These are phyloP conservation scores for Cryptococcus floricola DNA, from an alignment of 1,284 basidiomycete genomes.

Conservation along the genomic window DNA sequence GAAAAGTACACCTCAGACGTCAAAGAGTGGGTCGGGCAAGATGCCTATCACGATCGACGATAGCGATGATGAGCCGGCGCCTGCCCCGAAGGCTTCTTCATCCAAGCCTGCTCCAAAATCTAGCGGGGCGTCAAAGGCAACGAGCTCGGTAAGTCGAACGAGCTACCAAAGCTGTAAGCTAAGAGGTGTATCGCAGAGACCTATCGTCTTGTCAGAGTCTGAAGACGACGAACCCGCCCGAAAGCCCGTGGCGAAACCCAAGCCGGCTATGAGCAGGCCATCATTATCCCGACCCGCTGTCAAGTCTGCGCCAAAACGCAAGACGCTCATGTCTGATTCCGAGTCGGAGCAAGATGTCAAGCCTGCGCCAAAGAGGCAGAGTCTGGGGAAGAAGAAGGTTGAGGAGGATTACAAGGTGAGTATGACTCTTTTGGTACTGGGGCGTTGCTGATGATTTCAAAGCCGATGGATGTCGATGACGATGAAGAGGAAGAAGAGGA, in stretches of 20 bases:
- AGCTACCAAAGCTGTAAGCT: background rate
- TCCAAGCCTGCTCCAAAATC: conserved; percentile 3
- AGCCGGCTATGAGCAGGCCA: background rate
- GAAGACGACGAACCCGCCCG: conserved; percentile 3
- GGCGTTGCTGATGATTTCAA: background rate
- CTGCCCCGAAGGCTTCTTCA: conserved; percentile 14
- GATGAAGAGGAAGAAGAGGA: conserved; percentile 15
- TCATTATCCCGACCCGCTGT: background rate
- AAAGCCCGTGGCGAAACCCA: conserved; percentile 9
- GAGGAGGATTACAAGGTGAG: background rate
- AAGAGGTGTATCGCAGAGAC: conserved; percentile 2
- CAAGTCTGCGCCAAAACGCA: conserved; percentile 15
- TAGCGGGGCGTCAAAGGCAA: conserved; percentile 33
- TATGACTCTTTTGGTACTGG: background rate
- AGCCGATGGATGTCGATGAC: conserved; percentile 5
- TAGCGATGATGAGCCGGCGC: conserved; percentile 30
- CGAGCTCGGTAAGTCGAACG: conserved; percentile 15
- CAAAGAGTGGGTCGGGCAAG: conserved; percentile 23
- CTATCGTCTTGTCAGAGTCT: conserved; percentile 12
- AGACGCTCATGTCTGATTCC: conserved; percentile 8
- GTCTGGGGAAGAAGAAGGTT: conserved; percentile 11
- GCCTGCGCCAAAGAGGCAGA: conserved; percentile 41
- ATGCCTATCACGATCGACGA: conserved; percentile 37
- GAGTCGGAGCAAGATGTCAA: conserved; percentile 27
- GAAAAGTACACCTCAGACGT: background rate